These are phyloP conservation scores for Nakazawaea ishiwadae DNA, from an alignment of 805 yeast species.

Conservation along the genomic window DNA sequence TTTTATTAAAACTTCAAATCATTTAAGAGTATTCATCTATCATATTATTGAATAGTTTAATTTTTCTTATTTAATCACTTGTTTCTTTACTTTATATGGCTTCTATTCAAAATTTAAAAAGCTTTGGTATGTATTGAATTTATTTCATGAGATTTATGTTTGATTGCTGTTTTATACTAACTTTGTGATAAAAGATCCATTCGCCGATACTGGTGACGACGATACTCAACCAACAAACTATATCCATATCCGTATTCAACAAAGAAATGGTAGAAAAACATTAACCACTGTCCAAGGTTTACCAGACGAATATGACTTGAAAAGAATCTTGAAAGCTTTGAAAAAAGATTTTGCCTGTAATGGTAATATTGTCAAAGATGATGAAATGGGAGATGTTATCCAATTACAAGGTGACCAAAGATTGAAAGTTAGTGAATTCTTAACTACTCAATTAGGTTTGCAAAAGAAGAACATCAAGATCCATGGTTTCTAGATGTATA, in stretches of 20 bases:
- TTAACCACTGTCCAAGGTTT: constrained; percentile 98
- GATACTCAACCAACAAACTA: constrained; percentile 94
- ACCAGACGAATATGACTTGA: constrained; percentile 90
- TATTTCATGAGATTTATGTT: not conserved
- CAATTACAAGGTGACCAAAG: constrained; percentile 99
- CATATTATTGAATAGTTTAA: not conserved
- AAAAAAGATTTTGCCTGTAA: constrained; percentile 99
- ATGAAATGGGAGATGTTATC: constrained; percentile 92
- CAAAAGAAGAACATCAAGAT: constrained; percentile 96
- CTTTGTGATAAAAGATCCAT: constrained; percentile 60
- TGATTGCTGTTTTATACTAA: constrained; percentile 2
- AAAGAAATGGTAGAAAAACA: constrained; percentile 98
- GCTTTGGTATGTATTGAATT: constrained; percentile 48
- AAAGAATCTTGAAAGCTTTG: constrained; percentile 87
- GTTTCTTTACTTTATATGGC: constrained; percentile 69
- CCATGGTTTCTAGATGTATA: constrained; percentile 77
- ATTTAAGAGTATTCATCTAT: too few relatives aligned
- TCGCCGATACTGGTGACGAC: constrained; percentile 99
- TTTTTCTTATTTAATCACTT: too few relatives aligned
- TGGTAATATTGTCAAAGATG: constrained; percentile 96
- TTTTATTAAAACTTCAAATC: too few relatives aligned
- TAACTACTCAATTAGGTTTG: constrained; percentile 78
- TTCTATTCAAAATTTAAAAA: constrained; percentile 87
- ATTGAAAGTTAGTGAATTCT: constrained; percentile 89
- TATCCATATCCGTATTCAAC: constrained; percentile 98